phyloP scores from a whole-genome alignment of 352 stramenopile genomes.

The Phytophthora fragariae region DNA sequence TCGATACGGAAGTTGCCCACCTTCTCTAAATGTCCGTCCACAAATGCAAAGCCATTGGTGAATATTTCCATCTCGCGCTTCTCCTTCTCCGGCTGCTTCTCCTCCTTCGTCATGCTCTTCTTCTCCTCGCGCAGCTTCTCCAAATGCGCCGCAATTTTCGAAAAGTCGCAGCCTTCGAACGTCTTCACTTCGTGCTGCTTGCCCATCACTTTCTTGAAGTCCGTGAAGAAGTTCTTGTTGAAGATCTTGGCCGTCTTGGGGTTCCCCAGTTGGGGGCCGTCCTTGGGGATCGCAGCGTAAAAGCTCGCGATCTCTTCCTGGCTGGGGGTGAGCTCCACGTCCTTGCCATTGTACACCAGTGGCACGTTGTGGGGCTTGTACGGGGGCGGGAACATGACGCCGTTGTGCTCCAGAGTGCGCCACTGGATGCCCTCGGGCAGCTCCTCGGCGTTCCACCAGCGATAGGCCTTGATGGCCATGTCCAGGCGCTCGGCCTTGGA shows the following conservation, averaged over 20 bases:
- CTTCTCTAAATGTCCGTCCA: conserved; percentile 99
- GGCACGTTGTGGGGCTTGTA: conserved; percentile 97
- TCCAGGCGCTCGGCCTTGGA: conserved; percentile 95
- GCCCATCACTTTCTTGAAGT: conserved; percentile 93
- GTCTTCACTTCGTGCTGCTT: conserved; percentile 94
- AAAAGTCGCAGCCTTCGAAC: conserved; percentile 99
- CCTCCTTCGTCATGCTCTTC: conserved; percentile 97
- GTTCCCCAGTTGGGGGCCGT: conserved; percentile 98
- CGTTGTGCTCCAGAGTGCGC: conserved; percentile 99
- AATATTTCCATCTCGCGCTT: conserved; percentile 94
- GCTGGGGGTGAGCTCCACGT: conserved; percentile 93
- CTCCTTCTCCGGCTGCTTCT: conserved; percentile 90
- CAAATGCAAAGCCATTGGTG: conserved; percentile 96
- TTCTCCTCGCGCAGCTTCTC: conserved; percentile 93
- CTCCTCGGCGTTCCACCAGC: conserved; percentile 99
- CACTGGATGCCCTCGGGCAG: conserved; percentile 96
- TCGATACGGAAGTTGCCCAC: conserved; percentile 98
- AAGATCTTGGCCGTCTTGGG: conserved; percentile 98
- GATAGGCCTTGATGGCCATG: conserved; percentile 98
- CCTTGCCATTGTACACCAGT: conserved; percentile 94
- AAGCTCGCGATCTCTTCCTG: conserved; percentile 97
- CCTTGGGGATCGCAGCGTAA: conserved; percentile 95
- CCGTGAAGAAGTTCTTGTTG: conserved; percentile 99
- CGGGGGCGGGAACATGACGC: conserved; percentile 96
- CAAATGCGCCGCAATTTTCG: conserved; percentile 92